Evolutionary conservation across 371 early-diverging fungal genomes (phyloP).

Genomic region (Saksenaea oblongispora): DNA sequence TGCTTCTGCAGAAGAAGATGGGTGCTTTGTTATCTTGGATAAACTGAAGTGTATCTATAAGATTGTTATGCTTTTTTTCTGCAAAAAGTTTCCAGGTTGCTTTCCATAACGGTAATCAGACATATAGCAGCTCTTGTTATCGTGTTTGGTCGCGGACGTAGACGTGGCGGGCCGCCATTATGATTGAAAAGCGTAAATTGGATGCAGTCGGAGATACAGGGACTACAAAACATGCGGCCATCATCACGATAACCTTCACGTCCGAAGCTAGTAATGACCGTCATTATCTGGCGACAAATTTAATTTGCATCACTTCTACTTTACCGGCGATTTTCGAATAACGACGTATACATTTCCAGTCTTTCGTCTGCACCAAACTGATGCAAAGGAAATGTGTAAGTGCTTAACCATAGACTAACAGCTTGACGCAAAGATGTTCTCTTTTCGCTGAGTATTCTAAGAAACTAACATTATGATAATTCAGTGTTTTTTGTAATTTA

Average conservation of each 20-base stretch:
- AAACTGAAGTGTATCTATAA: neutral
- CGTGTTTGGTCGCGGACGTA: neutral
- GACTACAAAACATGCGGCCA: neutral
- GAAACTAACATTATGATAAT: neutral
- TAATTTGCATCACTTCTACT: no score
- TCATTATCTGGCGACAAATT: no score
- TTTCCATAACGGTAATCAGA: neutral
- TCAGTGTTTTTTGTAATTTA: no score
- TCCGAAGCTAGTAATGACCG: no score
- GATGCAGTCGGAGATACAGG: neutral
- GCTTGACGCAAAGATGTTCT: neutral
- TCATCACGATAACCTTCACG: neutral
- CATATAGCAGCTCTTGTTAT: neutral
- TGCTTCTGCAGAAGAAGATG: neutral
- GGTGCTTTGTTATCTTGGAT: neutral
- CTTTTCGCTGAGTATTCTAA: neutral
- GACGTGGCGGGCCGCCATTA: neutral
- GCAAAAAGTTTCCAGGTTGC: neutral
- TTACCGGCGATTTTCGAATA: no score
- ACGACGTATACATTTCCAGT: no score
- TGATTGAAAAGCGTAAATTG: neutral
- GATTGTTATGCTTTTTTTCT: neutral
- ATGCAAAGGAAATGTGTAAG: no score
- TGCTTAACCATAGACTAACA: no score
- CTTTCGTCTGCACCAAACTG: no score